Evolutionary conservation across 2,329 filamentous ascomycete species (phyloP).

Genomic region (Thielaviopsis populi): DNA sequence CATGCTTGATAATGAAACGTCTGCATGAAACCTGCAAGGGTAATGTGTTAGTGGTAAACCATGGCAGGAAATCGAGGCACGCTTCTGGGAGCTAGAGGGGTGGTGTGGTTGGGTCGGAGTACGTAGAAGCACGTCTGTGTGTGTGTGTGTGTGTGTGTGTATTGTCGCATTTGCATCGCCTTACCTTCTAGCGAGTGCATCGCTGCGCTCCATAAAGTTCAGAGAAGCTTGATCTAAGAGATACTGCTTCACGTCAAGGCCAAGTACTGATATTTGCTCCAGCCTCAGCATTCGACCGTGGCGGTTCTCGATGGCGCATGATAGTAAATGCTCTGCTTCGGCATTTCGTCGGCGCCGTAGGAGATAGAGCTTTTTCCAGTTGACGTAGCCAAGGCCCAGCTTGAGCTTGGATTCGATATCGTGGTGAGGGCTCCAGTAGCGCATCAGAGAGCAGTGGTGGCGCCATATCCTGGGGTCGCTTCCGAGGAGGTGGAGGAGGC

Average conservation of each 20-base stretch:
- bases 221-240: slow-evolving; percentile 51
- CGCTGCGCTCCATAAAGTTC: slow-evolving; percentile 41
- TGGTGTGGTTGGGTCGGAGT: no score
- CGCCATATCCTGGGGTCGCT: slow-evolving; percentile 69
- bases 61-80: background rate
- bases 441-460: slow-evolving; percentile 55
- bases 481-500: slow-evolving; percentile 48
- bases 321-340: slow-evolving; percentile 39
- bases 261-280: slow-evolving; percentile 53
- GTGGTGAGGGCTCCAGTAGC: slow-evolving; percentile 58
- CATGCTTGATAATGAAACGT: slow-evolving; percentile 35
- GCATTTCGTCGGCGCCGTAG: slow-evolving; percentile 38
- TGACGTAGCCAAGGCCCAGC: slow-evolving; percentile 37
- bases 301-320: slow-evolving; percentile 56
- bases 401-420: slow-evolving; percentile 41
- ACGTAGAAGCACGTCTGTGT: no score
- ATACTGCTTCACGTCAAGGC: slow-evolving; percentile 81
- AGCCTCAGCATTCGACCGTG: slow-evolving; percentile 54
- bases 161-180: slow-evolving; percentile 12
- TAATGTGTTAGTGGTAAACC: slow-evolving; percentile 3
- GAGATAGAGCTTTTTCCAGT: slow-evolving; percentile 62
- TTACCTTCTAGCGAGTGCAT: slow-evolving; percentile 60
- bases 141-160: no score
- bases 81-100: background rate
- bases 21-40: slow-evolving; percentile 14